Base-by-base conservation (phyloP, 1,284 basidiomycete species). In the Fomitopsis betulina region DNA sequence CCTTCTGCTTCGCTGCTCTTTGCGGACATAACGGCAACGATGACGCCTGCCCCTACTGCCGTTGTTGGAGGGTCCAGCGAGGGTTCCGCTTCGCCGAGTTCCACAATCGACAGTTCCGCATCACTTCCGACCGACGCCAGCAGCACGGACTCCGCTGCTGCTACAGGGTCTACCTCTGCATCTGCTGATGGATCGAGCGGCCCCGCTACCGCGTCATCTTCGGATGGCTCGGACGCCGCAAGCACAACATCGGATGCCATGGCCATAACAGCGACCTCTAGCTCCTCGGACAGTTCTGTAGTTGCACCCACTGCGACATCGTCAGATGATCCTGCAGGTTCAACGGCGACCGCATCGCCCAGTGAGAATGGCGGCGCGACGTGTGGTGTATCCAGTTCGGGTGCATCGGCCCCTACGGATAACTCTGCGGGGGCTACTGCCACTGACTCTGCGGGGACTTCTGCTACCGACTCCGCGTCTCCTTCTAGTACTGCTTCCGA, bases 1-100 rank as follows among this genome's bases (percentile, higher is more conserved):
- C 30, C 56, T n/a, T 37, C 49, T 21, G 49, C 49, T 19, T 57
- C 56, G 27, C 15, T 35, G 30, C 27, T 57, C 10, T 53, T 57
- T 17, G 39, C 54, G 9, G 54, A 55, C 15, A 23, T 33, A 27
- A 47, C 54, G 15, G 8, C 51, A 38, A 37, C 17, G 3, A 13
- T 21, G 3, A n/a, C 40, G 25, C n/a, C 42, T 27, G 33, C 42
- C 7, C n/a, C 30, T 4, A 21, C 54, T 3, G 40, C 13, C 27
- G 8, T 30, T 30, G 27, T 30, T 8, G 27, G 1, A 33, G 30
- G 25, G 7, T 9, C 13, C 17, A n/a, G 25, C 32, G 32, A 8
- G n/a, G 30, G 10, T 23, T 32, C 51, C 21, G 53, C 17, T 10
- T 40, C 33, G 3, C 23, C 33, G 33, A 21, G 40, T 19, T n/a